Percentiles rank a stretch among this genome's conserved stretches.
Conservation (phyloP, 306 rosid species). For the Quercus cerris region DNA sequence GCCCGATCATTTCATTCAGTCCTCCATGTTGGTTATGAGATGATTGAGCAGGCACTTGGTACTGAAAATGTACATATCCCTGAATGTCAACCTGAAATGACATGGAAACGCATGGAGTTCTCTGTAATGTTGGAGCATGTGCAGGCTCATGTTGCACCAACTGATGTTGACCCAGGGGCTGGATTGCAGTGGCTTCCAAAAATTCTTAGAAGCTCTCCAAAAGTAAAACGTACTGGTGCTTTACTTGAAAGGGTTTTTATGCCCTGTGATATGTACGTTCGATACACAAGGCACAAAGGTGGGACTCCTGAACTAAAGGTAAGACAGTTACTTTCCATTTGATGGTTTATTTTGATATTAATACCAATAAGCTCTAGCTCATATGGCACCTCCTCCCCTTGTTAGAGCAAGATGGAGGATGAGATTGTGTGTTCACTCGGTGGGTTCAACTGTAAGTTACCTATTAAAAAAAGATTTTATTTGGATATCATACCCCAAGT, state of each 20-base stretch:
- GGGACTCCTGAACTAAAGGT: conserved; percentile 97
- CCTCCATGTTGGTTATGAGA: conserved; percentile 85
- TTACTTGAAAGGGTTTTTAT: conserved; percentile 98
- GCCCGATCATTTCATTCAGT: conserved; percentile 96
- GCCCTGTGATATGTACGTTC: conserved; percentile 97
- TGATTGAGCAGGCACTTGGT: conserved; percentile 93
- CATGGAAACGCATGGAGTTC: conserved; percentile 86
- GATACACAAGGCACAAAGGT: conserved; percentile 95
- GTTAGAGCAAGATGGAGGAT: too few species aligned
- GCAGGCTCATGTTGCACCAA: conserved; percentile 99
- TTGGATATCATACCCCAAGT: too few species aligned
- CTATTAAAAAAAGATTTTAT: too few species aligned
- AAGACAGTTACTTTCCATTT: conserved; percentile 4
- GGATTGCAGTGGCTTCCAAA: conserved; percentile 99
- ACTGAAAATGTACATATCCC: conserved; percentile 53
- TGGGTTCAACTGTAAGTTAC: too few species aligned
- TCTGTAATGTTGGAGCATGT: conserved; percentile 98
- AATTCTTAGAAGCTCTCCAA: conserved; percentile 91
- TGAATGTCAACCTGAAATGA: conserved; percentile 89
- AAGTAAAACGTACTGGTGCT: conserved; percentile 99
- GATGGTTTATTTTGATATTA: background rate
- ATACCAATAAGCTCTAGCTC: too few species aligned
- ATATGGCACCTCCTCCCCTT: too few species aligned
- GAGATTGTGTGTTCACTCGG: too few species aligned
- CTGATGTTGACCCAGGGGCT: conserved; percentile 99